Evolutionary conservation across 2,329 filamentous ascomycete species (phyloP), one percentile per base, ranked within the genome.

Genomic region (Stagonosporopsis tanaceti): DNA sequence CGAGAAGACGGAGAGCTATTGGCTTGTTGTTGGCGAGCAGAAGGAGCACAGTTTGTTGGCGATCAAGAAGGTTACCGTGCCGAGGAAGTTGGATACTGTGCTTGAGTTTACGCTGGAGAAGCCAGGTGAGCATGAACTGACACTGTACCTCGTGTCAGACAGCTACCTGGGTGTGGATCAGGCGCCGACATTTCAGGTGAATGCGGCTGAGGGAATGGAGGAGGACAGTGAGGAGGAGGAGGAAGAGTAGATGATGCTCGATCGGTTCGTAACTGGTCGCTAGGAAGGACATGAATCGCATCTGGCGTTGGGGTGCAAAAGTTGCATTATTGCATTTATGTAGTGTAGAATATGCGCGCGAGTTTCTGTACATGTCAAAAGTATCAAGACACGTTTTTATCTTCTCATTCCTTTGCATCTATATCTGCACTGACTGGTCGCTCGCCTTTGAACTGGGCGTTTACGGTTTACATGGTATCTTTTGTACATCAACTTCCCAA

Each of bases 1-100:
- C 47, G 89, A 90, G 77, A 99, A 99, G 84, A 89, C 92, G 81
- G 95, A 99, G 83, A 97, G 95, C 74, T 99, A 93, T 93, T 99
- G 95, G 95, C 81, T 99, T 53, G 92, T 99, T 20, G 92, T 99
- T 32, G 94, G 93, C 28, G 93, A 98, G 68, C 93, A 97, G 79
- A 90, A 87, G 75, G 92, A 90, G 38, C 94, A 92, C 81, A 93
- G 85, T 62, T 81, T 99, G 61, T 82, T 98, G 56, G 93, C 92
- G 2, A 97, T 98, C 81, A 99, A 98, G 84, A 87, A 94, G 66
- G 89, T 99, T 59, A 96, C 93, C 1, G 89, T 99, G 62, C 90
- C 88, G 38, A 86, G 85, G 67, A 88, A 90, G 73, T 79, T 97
- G 68, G 89, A 91, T 70, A 85, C 93, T 55, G 88, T 87, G 72